A percentile compares a stretch with the other conserved stretches of the same genome.
Conservation (phyloP, 352 stramenopile genomes). For the Thraustochytrium sp. region DNA sequence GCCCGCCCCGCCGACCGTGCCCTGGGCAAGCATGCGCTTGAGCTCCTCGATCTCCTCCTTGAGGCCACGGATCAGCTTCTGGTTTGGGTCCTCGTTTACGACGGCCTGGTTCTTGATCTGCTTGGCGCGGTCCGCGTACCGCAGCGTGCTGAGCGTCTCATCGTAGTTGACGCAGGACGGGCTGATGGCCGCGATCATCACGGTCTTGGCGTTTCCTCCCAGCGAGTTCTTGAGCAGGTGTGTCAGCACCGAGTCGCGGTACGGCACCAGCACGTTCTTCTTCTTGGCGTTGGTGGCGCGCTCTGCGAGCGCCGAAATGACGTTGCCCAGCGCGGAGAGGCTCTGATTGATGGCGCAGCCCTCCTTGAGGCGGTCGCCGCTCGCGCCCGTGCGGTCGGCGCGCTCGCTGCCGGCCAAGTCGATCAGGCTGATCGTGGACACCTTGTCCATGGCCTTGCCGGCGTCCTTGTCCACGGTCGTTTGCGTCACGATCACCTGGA, state of each 20-base stretch:
- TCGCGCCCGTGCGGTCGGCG: constrained; percentile 59
- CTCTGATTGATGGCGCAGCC: constrained; percentile 61
- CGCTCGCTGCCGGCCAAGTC: constrained; percentile 58
- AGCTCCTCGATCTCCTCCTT: constrained; percentile 50
- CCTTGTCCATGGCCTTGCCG: constrained; percentile 27
- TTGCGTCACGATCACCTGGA: constrained; percentile 86
- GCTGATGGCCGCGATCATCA: constrained; percentile 79
- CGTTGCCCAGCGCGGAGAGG: constrained; percentile 59
- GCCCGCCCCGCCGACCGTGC: neutral
- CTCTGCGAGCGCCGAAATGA: constrained; percentile 56
- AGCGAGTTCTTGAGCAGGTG: constrained; percentile 75
- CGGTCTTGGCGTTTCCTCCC: constrained; percentile 77
- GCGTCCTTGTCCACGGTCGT: constrained; percentile 46
- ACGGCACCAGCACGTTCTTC: constrained; percentile 65
- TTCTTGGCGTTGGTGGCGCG: constrained; percentile 30
- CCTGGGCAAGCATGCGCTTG: constrained; percentile 55
- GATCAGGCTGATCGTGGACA: constrained; percentile 52
- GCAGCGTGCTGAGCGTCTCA: constrained; percentile 78
- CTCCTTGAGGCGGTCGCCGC: constrained; percentile 60
- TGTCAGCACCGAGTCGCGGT: constrained; percentile 81
- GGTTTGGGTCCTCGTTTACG: constrained; percentile 82
- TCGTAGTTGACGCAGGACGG: constrained; percentile 79
- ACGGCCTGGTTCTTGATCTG: constrained; percentile 85
- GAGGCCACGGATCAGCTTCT: constrained; percentile 71
- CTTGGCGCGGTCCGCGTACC: constrained; percentile 81